Evolutionary conservation across 768 basidiomycete species (phyloP), one percentile per base, ranked within the genome.

Genomic region (Suillus hirtellus): DNA sequence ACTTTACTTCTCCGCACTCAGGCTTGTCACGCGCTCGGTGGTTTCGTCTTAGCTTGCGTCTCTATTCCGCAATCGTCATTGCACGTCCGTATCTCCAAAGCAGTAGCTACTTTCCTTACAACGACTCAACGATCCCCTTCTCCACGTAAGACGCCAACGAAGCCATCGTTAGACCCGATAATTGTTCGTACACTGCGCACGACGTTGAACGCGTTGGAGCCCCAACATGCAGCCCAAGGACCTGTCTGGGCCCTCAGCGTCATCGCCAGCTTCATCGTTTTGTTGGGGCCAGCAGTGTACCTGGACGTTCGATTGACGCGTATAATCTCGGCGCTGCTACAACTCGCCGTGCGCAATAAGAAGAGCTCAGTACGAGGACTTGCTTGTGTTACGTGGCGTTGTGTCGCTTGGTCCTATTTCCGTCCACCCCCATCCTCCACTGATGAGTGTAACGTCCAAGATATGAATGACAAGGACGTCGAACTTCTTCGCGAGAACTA

Each of bases 171-270:
- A 12, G 89, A 89, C 54, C 74, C 86, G 1, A 42, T 75, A 3
- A 88, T 92, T 63, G 72, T 87, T 43, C 85, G 88, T 58, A 89
- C 89, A 1, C 79, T 93, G 6, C 85, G 89, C 34, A 85, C 85
- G 1, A 89, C 88, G 1, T 76, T 93, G 53, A 74, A 74, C 17
- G 78, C 82, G 1, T 72, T 77, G 4, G 86, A 89, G 7, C 87
- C 87, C 2, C 72, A 75, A 7, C 82, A 88, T 64, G 82, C 83
- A 9, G 89, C 90, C 1, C 88, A 92, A 68, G 90, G 90, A 1
- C 90, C 92, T 10, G 86, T 89, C 1, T 93, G 92, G 92, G 87
- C 83, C 5, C 77, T 91, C 60, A 83, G 82, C 64, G 87, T 92
- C 38, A 76, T 92, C 2, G 85, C 88, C 0, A 80, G 81, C 64